These are phyloP conservation scores for Leishmania tropica DNA, from an alignment of 208 protist species.

Conservation along the genomic window DNA sequence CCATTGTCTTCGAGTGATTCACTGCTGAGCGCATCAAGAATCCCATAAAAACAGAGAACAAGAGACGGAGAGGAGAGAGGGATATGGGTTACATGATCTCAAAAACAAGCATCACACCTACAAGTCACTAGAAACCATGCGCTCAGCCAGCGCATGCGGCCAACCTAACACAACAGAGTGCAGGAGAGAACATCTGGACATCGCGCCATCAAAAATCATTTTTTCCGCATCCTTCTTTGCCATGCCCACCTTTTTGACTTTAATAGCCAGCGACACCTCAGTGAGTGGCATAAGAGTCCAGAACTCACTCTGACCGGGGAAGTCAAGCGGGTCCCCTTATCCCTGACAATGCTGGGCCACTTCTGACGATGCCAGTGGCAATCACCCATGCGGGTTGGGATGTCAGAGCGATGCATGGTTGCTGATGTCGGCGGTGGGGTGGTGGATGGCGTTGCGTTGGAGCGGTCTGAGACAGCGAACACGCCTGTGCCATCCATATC, in stretches of 20 bases:
- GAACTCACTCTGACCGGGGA: too few species aligned
- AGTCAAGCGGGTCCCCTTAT: too few species aligned
- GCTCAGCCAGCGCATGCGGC: not conserved
- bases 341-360: not conserved
- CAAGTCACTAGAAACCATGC: not conserved
- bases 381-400: not conserved
- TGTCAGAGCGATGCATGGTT: not conserved
- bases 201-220: not conserved
- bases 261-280: not conserved
- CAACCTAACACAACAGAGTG: not conserved
- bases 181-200: not conserved
- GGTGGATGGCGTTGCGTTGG: not conserved
- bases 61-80: not conserved
- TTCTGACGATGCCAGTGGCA: not conserved
- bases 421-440: not conserved
- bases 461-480: not conserved
- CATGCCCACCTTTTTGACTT: not conserved
- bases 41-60: not conserved
- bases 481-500: not conserved
- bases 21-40: not conserved
- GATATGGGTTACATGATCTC: not conserved
- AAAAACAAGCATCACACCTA: not conserved
- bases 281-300: not conserved
- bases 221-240: not conserved
- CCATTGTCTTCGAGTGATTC: constrained; percentile 20